These are phyloP conservation scores for Tetrahymena elliotti DNA, from an alignment of 73 alveolate genomes.

Conservation along the genomic window DNA sequence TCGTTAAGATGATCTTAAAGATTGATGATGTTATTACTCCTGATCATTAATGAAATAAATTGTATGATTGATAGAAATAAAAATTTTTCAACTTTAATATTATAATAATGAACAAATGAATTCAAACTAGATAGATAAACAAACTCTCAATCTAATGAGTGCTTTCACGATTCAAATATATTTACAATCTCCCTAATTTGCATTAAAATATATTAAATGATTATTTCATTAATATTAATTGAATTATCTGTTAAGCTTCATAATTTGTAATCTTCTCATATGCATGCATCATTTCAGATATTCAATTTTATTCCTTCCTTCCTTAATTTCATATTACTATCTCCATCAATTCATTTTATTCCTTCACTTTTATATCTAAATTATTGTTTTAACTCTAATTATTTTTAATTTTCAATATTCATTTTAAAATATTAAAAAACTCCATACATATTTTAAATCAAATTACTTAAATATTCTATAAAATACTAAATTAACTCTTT, in stretches of 20 bases:
- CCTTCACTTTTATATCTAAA: too few relatives aligned
- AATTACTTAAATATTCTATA: too few relatives aligned
- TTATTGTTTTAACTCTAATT: too few relatives aligned
- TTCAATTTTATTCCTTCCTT: background rate
- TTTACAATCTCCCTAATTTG: background rate
- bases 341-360: too few relatives aligned
- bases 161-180: background rate
- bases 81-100: background rate
- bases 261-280: background rate
- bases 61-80: background rate
- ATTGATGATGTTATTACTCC: constrained; percentile 92
- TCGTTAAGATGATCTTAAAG: constrained; percentile 96
- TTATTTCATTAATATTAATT: background rate
- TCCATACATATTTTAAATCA: too few relatives aligned
- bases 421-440: too few relatives aligned
- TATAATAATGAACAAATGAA: background rate
- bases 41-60: constrained; percentile 6
- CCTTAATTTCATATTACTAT: background rate
- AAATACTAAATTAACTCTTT: too few relatives aligned
- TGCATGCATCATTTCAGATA: background rate
- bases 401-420: too few relatives aligned
- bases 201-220: background rate
- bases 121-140: background rate
- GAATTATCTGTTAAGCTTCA: background rate
- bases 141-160: too few relatives aligned